Evolutionary conservation across 768 basidiomycete genomes (phyloP), one percentile per base, ranked within the genome.

Genomic region (Naganishia friedmannii): DNA sequence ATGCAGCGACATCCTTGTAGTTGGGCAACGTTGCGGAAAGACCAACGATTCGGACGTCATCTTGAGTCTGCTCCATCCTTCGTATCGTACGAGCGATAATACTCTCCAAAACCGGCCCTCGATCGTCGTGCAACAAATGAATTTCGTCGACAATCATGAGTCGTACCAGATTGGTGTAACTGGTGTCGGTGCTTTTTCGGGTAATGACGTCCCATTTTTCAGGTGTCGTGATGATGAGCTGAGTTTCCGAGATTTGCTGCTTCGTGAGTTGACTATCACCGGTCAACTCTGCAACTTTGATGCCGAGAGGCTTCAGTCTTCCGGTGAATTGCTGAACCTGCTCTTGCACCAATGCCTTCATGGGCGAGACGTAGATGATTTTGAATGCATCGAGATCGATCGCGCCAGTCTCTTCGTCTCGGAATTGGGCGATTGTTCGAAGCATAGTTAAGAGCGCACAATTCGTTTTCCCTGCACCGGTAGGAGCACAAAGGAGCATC

Each of bases 161-260:
- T 7, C 93, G 88, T 19, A 97, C 95, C 65, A 98, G 88, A 78
- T 96, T 97, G 56, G 93, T 97, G 81, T 98, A 98, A 73, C 89
- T 91, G 23, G 92, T 93, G 76, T 98, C 96, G 0, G 94, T 95
- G 74, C 88, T 91, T 84, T 99, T 99, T 75, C 96, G 89, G 6
- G 95, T 98, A 79, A 99, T 95, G 77, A 99, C 96, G 75, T 99
- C 95, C 92, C 93, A 99, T 80, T 99, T 98, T 83, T 99, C 96
- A 0, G 95, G 96, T 0, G 96, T 98, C 0, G 94, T 96, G 72
- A 98, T 93, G 80, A 98, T 97, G 77, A 99, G 92, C 78, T 98
- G 94, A 0, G 95, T 96, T 77, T 94, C 93, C 10, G 93, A 83
- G 66, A 98, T 97, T 81, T 98, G 95, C 72, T 91, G 89, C 80